Evolutionary conservation across 176 grass and related monocot genomes (phyloP).

Genomic region (Bolboschoenus planiculmis): DNA sequence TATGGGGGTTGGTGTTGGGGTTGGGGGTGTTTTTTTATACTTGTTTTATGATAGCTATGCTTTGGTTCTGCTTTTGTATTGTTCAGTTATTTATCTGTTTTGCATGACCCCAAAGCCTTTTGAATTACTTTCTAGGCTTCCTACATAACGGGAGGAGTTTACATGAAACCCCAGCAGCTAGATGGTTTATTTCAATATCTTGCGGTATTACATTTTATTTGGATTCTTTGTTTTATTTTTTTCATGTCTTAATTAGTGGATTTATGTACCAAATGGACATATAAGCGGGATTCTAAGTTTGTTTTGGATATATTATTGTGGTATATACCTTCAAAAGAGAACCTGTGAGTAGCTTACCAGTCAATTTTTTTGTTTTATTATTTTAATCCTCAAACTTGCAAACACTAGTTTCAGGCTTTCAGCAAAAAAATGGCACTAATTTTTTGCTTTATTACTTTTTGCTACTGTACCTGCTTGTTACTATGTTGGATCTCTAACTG

Average conservation of each 20-base stretch:
- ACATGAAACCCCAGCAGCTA: slow-evolving; percentile 84
- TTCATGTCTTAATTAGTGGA: background rate
- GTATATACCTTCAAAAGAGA: background rate
- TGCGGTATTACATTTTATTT: slow-evolving; percentile 42
- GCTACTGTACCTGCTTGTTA: background rate
- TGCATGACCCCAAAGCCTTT: slow-evolving; percentile 9
- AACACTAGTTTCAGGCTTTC: background rate
- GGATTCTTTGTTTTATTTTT: background rate
- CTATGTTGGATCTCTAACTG: background rate
- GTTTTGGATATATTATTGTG: background rate
- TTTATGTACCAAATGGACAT: background rate
- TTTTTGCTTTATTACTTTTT: no score
- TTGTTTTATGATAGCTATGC: background rate
- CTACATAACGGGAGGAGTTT: slow-evolving; percentile 88
- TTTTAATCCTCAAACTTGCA: background rate
- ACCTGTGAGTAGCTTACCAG: background rate
- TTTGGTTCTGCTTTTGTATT: background rate
- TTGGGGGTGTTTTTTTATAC: background rate
- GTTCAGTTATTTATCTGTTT: slow-evolving; percentile 3
- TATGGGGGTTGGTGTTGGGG: background rate
- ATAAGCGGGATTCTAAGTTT: background rate
- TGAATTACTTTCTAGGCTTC: slow-evolving; percentile 59
- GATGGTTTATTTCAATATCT: slow-evolving; percentile 88
- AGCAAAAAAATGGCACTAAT: no score
- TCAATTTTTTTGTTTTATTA: background rate